Evolutionary conservation across 768 basidiomycete species (phyloP), one percentile per base, ranked within the genome.

Genomic region (Tubosaeta sp.): DNA sequence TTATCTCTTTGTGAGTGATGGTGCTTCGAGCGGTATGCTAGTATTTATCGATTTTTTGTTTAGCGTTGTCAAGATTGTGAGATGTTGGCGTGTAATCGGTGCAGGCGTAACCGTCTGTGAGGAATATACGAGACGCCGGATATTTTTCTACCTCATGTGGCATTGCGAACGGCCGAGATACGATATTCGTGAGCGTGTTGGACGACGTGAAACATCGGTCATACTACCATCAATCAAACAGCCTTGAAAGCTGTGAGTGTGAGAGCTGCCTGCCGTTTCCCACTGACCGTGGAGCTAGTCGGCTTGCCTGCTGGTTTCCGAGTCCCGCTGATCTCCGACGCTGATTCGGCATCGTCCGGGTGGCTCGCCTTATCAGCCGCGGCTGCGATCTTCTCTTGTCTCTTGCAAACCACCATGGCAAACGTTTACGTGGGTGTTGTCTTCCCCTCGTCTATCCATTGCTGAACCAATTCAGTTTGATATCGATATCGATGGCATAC

Each of bases 381-480:
- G 10, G 21, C 10, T 39, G 39, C 30, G 30, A 24, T 44, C 43
- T 14, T 22, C 39, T 43, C 16, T 36, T 48, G 43, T 46, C 46
- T 41, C 39, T 30, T 39, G 4, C 44, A 9, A 38, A 32, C 57
- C 49, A 63, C 25, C 60, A 63, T 61, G 60, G 31, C 61, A 14
- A 45, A 63, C 61, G 61, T 61, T 21, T 61, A 31, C 30, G 60
- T 60, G 27, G 40, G 60, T 30, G 6, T 24, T n/a, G n/a, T 9
- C 14, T 14, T 3, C 29, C 27, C 3, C n/a, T 1, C 18, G 6
- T 1, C 12, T 7, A n/a, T 22, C 35, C 22, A 9, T 11, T 6
- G 18, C 27, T 49, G n/a, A 56, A 32, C 27, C 0, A 4, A 16
- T 25, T 12, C 54, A 88, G 87, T 90, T 90, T 61, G 83, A 89